Evolutionary conservation across 2,329 filamentous ascomycete species (phyloP), one percentile per base, ranked within the genome.

Genomic region (Cadophora sp.): DNA sequence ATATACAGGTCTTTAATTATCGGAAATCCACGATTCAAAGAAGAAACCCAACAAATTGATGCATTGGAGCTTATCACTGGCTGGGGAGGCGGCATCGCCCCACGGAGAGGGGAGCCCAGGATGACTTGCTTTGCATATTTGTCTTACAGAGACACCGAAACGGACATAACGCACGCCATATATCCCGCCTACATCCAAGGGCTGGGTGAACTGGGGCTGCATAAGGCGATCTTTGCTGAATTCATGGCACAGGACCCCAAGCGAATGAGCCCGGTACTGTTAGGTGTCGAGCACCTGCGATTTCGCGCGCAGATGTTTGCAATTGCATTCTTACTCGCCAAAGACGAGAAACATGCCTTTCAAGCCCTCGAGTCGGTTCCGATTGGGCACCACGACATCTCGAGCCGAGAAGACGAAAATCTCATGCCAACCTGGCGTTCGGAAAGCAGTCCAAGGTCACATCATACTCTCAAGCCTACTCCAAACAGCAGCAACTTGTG

Each of bases 61-160:
- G 27, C 62, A 22, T 39, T 69, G 13, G 64, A 67, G 27, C 62
- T 73, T 27, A 55, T 73, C n/a, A 71, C 69, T 4, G 71, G 70
- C 2, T 69, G 59, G 66, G 60, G 68, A 24, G 61, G 47, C 7
- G 60, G 62, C 20, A n/a, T 33, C 13, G 30, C 13, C 4, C 47
- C 61, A 4, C 33, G 24, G 8, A 20, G 18, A 18, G 48, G 65
- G 50, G 20, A 53, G 22, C 18, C 4, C 11, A 51, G 62, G 41
- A 36, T 30, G 4, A 30, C 43, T 6, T 59, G 48, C 48, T 67
- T 71, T 18, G 51, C 27, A 5, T 58, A 48, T 43, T 16, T 65
- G 18, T 48, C 50, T 18, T 41, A 41, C 22, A 22, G 8, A 5
- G 43, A 63, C 16, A 45, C 9, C 4, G 4, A 41, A 1, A 11